Conservation (phyloP, 1,284 basidiomycete species). For the Ganoderma meredithae region DNA sequence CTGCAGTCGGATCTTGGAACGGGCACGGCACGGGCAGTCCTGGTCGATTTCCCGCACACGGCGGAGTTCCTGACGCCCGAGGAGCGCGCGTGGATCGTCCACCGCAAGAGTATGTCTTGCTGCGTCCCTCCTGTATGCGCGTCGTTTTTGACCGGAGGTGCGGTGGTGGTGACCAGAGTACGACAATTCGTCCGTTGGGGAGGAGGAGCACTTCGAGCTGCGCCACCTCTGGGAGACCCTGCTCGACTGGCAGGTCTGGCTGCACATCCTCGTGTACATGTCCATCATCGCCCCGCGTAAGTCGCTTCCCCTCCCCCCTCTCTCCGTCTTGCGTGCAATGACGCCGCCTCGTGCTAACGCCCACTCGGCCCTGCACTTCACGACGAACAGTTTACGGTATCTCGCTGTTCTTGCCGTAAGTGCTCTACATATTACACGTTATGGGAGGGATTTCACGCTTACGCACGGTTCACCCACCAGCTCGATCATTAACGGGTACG, state of each 20-base stretch:
- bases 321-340: too few species aligned
- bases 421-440: background rate
- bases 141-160: background rate
- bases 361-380: background rate
- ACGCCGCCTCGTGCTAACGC: background rate
- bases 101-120: conserved; percentile 58
- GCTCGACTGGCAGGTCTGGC: conserved; percentile 70
- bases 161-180: conserved; percentile 50
- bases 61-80: conserved; percentile 66
- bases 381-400: conserved; percentile 30
- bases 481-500: conserved; percentile 66
- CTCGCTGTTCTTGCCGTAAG: conserved; percentile 37
- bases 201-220: conserved; percentile 65
- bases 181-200: conserved; percentile 70
- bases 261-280: conserved; percentile 67
- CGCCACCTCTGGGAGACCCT: conserved; percentile 63
- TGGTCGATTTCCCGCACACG: conserved; percentile 66
- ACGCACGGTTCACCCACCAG: conserved; percentile 42
- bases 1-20: too few species aligned
- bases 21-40: conserved; percentile 40
- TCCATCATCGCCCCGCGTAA: conserved; percentile 65
- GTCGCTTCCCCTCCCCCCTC: conserved; percentile 35
- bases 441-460: background rate
- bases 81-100: conserved; percentile 65
- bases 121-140: conserved; percentile 20